Percentiles rank a stretch among this genome's conserved stretches.
phyloP scores from a whole-genome alignment of 1,139 yeast species.

The Yamadazyma oceani region DNA sequence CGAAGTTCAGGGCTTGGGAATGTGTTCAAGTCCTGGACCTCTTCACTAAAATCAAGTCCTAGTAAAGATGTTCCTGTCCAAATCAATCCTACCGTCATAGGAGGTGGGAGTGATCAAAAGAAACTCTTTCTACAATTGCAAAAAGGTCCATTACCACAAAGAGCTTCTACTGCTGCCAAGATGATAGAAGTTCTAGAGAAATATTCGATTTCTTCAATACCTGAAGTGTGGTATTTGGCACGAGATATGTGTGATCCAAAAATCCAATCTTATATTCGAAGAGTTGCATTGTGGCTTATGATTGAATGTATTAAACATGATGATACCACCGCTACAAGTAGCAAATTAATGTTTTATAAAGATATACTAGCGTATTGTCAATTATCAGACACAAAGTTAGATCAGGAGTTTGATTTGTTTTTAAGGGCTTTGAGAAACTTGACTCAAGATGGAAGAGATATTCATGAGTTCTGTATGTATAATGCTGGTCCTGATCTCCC shows the following conservation, averaged over 20 bases:
- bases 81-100: conserved; percentile 61
- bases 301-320: conserved; percentile 56
- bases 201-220: conserved; percentile 57
- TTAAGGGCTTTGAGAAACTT: conserved; percentile 51
- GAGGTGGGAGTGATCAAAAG: conserved; percentile 57
- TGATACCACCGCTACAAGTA: conserved; percentile 42
- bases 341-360: conserved; percentile 56
- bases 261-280: conserved; percentile 45
- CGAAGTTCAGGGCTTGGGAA: conserved; percentile 40
- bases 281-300: conserved; percentile 55
- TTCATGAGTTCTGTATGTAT: conserved; percentile 56
- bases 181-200: conserved; percentile 52
- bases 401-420: conserved; percentile 54
- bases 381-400: conserved; percentile 29
- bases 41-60: conserved; percentile 43
- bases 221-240: conserved; percentile 77
- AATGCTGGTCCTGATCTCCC: conserved; percentile 45
- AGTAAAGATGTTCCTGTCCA: conserved; percentile 39
- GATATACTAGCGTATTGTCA: conserved; percentile 54
- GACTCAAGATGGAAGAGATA: conserved; percentile 61
- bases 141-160: conserved; percentile 38
- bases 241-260: conserved; percentile 51
- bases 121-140: conserved; percentile 40
- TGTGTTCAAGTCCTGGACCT: conserved; percentile 57
- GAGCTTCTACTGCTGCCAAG: conserved; percentile 53